Evolutionary conservation across 148 eudicot genomes (phyloP), one percentile per base, ranked within the genome.

Genomic region (Talinum fruticosum): DNA sequence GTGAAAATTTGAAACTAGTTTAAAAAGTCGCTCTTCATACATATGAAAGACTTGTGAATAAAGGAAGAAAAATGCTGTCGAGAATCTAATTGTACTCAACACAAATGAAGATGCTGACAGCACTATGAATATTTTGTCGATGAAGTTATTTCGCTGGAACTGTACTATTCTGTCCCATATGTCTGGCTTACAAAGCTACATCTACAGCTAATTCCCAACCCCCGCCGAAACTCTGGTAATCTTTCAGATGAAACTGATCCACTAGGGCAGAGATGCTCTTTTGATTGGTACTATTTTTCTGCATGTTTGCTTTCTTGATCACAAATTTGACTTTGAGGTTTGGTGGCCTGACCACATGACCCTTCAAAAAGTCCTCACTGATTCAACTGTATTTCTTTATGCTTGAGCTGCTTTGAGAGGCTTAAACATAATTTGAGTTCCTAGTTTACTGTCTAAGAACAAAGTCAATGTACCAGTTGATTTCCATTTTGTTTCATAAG

Each of bases 341-440:
- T 70, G 54, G 32, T 26, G 4, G 72, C 79, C 5, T 16, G 5
- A n/a, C 62, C 28, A 0, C 23, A 3, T n/a, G 12, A 53, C 26
- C 26, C 64, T 19, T 57, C 28, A 23, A 23, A 6, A 21, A 21
- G 6, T 54, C 33, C 32, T 54, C 36, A 35, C 38, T 32, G 30
- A 3, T 59, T 61, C 13, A 71, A 59, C 61, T 23, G 57, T 68
- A 28, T 62, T 67, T 26, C 57, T 64, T 76, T 47, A 65, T 65
- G 73, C 30, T 53, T 38, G 41, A 24, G 61, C 59, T 51, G 14
- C 69, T 4, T 38, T 30, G 24, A 53, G 26, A 37, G 53, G 51
- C 37, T 35, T 18, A 10, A 65, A 35, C 7, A 16, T 61, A n/a
- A 15, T 13, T 38, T 23, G 32, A 28, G 38, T 30, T 74, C 34